Evolutionary conservation across 768 basidiomycete species (phyloP).

Genomic region (Hygrocybe coccinea): DNA sequence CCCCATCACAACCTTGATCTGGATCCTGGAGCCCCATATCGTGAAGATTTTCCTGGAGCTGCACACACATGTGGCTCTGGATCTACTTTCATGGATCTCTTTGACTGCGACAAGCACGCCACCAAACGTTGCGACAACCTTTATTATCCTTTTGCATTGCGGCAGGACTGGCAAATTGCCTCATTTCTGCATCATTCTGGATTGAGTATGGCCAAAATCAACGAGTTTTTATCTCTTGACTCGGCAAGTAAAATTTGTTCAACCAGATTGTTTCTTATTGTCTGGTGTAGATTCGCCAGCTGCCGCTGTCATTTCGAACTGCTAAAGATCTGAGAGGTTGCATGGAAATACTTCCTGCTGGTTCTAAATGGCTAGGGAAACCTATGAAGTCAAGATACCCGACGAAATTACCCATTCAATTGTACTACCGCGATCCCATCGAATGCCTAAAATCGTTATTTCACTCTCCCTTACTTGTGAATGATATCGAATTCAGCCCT

Average conservation of each 20-base stretch:
- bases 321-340: constrained; percentile 16
- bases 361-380: constrained; percentile 18
- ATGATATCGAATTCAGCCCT: constrained; percentile 19
- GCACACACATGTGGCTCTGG: constrained; percentile 14
- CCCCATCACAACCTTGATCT: not conserved
- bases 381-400: constrained; percentile 6
- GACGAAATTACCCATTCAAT: constrained; percentile 13
- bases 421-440: too few species aligned
- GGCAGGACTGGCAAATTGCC: constrained; percentile 30
- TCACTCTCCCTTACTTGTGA: constrained; percentile 18
- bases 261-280: not conserved
- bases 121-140: constrained; percentile 15
- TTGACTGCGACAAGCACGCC: constrained; percentile 23
- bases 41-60: constrained; percentile 6
- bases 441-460: constrained; percentile 24
- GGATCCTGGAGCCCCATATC: not conserved
- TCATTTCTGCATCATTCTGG: constrained; percentile 24
- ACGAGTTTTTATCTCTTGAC: constrained; percentile 24
- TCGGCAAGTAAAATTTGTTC: constrained; percentile 15
- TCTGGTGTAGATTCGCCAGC: constrained; percentile 11
- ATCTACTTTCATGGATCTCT: constrained; percentile 23
- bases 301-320: constrained; percentile 14
- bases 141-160: constrained; percentile 29
- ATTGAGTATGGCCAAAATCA: constrained; percentile 26
- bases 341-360: constrained; percentile 15